Conservation (phyloP, 2,329 filamentous ascomycete species). For the Hypoxylon sp. region DNA sequence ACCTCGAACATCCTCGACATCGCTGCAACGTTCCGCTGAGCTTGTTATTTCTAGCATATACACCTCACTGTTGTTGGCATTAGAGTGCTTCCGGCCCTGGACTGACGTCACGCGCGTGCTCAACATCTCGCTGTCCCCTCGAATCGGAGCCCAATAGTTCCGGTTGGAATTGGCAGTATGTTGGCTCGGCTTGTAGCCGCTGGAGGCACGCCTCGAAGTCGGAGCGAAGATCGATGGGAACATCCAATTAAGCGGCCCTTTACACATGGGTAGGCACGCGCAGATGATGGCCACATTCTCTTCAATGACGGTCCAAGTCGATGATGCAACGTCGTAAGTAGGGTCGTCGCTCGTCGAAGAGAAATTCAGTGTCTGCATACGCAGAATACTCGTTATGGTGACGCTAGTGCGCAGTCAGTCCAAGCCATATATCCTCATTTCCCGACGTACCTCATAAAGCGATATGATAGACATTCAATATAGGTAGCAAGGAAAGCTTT, state of each 20-base stretch:
- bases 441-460: no score
- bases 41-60: slow-evolving; percentile 52
- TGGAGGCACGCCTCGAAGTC: slow-evolving; percentile 18
- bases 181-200: slow-evolving; percentile 21
- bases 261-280: slow-evolving; percentile 59
- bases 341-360: slow-evolving; percentile 58
- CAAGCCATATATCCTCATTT: not conserved
- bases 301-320: slow-evolving; percentile 59
- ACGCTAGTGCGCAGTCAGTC: slow-evolving; percentile 45
- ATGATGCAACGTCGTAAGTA: slow-evolving; percentile 56
- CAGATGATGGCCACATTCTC: slow-evolving; percentile 59
- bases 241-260: slow-evolving; percentile 56
- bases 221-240: slow-evolving; percentile 55
- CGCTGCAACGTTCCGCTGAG: slow-evolving; percentile 21
- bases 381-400: slow-evolving; percentile 60
- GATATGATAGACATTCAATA: no score
- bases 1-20: slow-evolving; percentile 43
- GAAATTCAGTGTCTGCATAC: slow-evolving; percentile 58
- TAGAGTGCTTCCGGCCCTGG: slow-evolving; percentile 38
- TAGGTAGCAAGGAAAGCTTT: not conserved
- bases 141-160: slow-evolving; percentile 55
- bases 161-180: slow-evolving; percentile 43
- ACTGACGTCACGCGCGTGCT: slow-evolving; percentile 51
- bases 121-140: slow-evolving; percentile 52
- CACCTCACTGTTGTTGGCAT: slow-evolving; percentile 55